Percentiles rank a stretch among this genome's conserved stretches.
These are phyloP conservation scores for Clonostachys chloroleuca DNA, from an alignment of 2,329 filamentous ascomycete species.

Conservation along the genomic window DNA sequence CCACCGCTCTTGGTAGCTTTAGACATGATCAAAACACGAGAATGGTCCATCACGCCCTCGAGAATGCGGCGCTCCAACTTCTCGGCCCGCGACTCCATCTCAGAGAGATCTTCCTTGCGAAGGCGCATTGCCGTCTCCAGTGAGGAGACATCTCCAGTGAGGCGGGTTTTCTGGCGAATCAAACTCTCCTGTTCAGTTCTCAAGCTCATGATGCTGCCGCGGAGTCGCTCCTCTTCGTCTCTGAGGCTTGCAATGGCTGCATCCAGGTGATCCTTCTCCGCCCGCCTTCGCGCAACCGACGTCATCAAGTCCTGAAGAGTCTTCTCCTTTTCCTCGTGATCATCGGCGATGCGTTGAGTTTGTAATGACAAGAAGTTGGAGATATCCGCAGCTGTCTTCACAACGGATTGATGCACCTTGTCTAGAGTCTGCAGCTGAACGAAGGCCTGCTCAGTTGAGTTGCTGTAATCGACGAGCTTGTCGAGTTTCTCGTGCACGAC, in stretches of 20 bases:
- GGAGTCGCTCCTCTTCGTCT: conserved; percentile 49
- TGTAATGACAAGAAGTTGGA: conserved; percentile 77
- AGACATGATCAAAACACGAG: conserved; percentile 79
- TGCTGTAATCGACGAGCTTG: conserved; percentile 56
- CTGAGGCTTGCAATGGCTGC: conserved; percentile 45
- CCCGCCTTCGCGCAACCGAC: conserved; percentile 71
- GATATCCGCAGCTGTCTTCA: conserved; percentile 78
- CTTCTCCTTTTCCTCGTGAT: conserved; percentile 74
- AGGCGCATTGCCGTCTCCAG: conserved; percentile 87
- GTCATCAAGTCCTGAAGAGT: conserved; percentile 76
- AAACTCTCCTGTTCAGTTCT: conserved; percentile 71
- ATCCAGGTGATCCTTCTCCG: conserved; percentile 60
- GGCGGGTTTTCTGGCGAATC: conserved; percentile 69
- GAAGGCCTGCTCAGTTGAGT: conserved; percentile 64
- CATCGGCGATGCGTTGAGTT: conserved; percentile 68
- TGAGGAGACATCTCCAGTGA: conserved; percentile 83
- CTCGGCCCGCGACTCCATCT: conserved; percentile 88
- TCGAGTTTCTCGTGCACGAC: conserved; percentile 31
- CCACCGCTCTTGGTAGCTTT: conserved; percentile 49
- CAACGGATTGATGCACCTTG: conserved; percentile 83
- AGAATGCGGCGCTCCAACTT: conserved; percentile 86
- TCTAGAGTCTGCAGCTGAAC: conserved; percentile 79
- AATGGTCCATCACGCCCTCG: conserved; percentile 95
- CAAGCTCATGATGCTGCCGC: conserved; percentile 51
- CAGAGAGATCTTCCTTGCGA: conserved; percentile 82